Evolutionary conservation across 805 yeast genomes (phyloP), one percentile per base, ranked within the genome.

Genomic region (Blastobotrys terrestris): DNA sequence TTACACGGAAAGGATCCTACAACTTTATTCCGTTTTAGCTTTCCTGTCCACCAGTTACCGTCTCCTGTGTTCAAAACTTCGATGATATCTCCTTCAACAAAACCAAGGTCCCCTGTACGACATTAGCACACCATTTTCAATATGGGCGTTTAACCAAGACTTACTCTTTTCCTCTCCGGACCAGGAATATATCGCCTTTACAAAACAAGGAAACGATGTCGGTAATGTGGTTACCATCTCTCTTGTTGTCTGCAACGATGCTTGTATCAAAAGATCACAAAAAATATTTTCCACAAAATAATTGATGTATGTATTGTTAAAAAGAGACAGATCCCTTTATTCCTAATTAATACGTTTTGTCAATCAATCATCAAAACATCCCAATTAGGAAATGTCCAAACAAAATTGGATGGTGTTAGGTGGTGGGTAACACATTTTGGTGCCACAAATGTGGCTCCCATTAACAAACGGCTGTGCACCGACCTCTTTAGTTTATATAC

Each of bases 31-130:
- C 98, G 76, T 58, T 82, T 72, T 52, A 92, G 76, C 55, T 77
- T 74, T 1, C 99, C 99, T 61, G 81, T 87, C 85, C 92, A 90
- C 95, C 96, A 89, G 62, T 83, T 83, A 16, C 95, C 96, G 64
- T 94, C 95, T 2, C 92, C 87, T 8, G 81, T 72, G 54, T 81
- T 76, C 50, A 83, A 78, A 3, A 94, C 95, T 57, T 89, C 96
- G 60, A 94, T 87, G 49, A 87, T 72, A 64, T 94, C 98, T 49
- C 95, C 96, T 70, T 94, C 98, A 18, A 91, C 77, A 66, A 94
- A 94, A 0, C 98, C 98, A 44, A 94, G 74, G 64, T 94, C 97
- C 31, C 63, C 68, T 59, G 39, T 35, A 48, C 14, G 18, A 16
- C 18, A 53, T 53, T 49, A 48, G 52, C n/a, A n/a, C 40, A n/a